Base-by-base conservation (phyloP, 306 rosid species). In the Gynostemma pentaphyllum region DNA sequence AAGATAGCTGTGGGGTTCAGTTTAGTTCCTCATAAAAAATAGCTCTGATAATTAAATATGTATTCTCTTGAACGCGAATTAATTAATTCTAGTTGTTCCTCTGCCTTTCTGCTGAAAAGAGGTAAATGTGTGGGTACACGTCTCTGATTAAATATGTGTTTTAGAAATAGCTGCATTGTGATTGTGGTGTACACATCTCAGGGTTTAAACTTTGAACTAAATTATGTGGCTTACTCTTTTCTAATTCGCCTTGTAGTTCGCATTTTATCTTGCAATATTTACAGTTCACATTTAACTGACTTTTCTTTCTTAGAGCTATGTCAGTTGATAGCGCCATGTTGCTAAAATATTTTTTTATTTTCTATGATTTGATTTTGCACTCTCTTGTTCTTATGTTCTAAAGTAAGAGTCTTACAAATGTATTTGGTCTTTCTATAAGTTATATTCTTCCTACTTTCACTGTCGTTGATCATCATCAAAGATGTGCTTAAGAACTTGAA, bases 101-200 rank as follows among this genome's bases (percentile, higher is more conserved):
- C 66, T 9, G 32, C 21, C 66, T 4, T 60, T 60, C 34, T 60
- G 42, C 65, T 60, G 21, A 10, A 39, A 23, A 39, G 65, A n/a
- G n/a, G n/a, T n/a, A n/a, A n/a, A n/a, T n/a, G n/a, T n/a, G n/a
- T n/a, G n/a, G n/a, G n/a, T n/a, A n/a, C n/a, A n/a, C n/a, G n/a
- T n/a, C n/a, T n/a, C n/a, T n/a, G n/a, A n/a, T n/a, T n/a, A n/a
- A n/a, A n/a, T n/a, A n/a, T 49, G 37, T 22, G 7, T 22, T 37
- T 37, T 60, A 5, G 15, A 57, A 7, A 32, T 32, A 32, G 37
- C 37, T 32, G 46, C 27, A 59, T n/a, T n/a, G n/a, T n/a, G n/a
- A n/a, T 57, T 21, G 16, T 57, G 0, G 42, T 30, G 66, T 24
- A 39, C 37, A 24, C 23, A 41, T 30, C 66, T 41, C 16, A 15